A percentile compares a stretch with the other conserved stretches of the same genome.
phyloP scores from a whole-genome alignment of 2,329 filamentous ascomycete species.

The Cercospora zeina region DNA sequence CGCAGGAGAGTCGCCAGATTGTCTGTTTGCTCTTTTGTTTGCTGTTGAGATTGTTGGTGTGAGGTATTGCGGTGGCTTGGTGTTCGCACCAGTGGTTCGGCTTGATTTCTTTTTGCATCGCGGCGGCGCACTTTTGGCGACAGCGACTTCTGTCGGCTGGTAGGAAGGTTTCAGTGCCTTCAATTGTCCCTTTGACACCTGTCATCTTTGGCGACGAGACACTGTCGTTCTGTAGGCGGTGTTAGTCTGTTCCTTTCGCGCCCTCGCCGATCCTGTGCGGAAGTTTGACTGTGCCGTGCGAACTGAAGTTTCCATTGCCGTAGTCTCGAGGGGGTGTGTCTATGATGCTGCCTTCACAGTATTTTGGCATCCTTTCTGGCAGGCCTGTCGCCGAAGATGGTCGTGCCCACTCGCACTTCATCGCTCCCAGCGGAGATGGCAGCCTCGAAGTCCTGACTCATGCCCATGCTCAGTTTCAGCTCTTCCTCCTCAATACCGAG shows the following conservation, averaged over 20 bases:
- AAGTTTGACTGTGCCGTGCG: background rate
- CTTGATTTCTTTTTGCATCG: background rate
- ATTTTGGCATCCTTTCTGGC: conserved; percentile 76
- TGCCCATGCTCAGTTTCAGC: conserved; percentile 94
- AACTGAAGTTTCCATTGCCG: background rate
- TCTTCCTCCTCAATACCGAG: conserved; percentile 57
- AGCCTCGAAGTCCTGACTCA: conserved; percentile 94
- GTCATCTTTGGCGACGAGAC: background rate
- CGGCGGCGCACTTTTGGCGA: background rate
- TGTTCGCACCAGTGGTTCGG: background rate
- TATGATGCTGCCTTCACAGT: conserved; percentile 15
- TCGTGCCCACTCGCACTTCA: conserved; percentile 89
- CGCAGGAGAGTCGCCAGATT: background rate
- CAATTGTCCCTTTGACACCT: background rate
- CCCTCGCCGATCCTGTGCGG: background rate
- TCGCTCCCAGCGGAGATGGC: conserved; percentile 80
- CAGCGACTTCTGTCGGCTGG: background rate
- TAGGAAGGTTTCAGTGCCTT: background rate
- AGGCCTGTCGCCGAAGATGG: conserved; percentile 85
- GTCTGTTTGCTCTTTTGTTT: background rate
- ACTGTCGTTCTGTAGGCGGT: background rate
- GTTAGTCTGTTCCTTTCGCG: background rate
- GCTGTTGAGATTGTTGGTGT: background rate
- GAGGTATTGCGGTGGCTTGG: background rate
- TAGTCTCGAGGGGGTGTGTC: background rate